Base-by-base conservation (phyloP, 768 basidiomycete genomes). In the Botryobasidium botryosum region DNA sequence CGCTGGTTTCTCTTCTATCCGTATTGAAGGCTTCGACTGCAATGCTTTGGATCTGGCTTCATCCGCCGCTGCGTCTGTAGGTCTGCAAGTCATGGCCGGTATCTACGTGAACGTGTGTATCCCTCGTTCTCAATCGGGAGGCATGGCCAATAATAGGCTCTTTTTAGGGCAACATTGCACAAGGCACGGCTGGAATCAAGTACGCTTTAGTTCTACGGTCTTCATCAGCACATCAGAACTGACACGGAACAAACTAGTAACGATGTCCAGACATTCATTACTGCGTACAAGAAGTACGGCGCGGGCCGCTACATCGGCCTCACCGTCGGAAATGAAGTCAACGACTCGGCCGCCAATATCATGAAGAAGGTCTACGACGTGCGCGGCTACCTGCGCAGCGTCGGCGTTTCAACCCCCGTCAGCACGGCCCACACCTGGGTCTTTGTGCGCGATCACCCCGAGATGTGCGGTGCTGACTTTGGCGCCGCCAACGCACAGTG, bases 401-500 rank as follows among this genome's bases (percentile, higher is more conserved):
- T 46, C 8, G 44, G 44, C 5, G 24, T 37, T 27, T 39, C 5
- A 20, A 32, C 25, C 5, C 18, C 35, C 17, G 44, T 46, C 7
- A 46, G 43, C 44, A 44, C 42, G 10, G 44, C 44, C 18, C 44
- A 46, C 41, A 46, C 40, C 15, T 46, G 44, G 44, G 44, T 44
- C 8, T 46, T 44, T 26, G 44, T 46, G 21, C 44, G 44, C 8
- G 44, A 15, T 26, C 45, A 46, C 40, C 44, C 44, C 12, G 40
- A n/a, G 17, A 46, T 46, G 44, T 43, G 29, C n/a, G 41, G 37
- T 12, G 37, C 37, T 13, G 37, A 39, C 37, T 39, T 39, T 39
- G 37, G 10, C 12, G 37, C 12, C 37, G 37, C 37, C 21, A 39
- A 39, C 21, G 37, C 37, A 13, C 37, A 39, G 37, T 39, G 23